Evolutionary conservation across 2,329 filamentous ascomycete genomes (phyloP).

Genomic region (Xylaria sp.): DNA sequence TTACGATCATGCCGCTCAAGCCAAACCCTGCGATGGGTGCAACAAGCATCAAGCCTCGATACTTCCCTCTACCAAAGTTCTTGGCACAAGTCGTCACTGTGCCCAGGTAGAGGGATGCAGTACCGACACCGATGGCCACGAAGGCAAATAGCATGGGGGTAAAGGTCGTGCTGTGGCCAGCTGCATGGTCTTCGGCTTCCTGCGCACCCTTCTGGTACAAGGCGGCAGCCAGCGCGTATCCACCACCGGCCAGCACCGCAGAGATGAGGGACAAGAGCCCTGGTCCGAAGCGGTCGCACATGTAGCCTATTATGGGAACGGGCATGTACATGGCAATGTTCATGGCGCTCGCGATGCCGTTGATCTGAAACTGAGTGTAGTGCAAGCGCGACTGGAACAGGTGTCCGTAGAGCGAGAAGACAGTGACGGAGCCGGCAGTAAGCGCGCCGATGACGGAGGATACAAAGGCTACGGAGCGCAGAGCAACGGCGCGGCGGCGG

Average conservation of each 20-base stretch:
- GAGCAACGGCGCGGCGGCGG: slow-evolving; percentile 43
- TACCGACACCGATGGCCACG: slow-evolving; percentile 82
- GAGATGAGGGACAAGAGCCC: slow-evolving; percentile 79
- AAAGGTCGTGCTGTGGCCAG: slow-evolving; percentile 73
- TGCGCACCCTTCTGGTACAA: slow-evolving; percentile 69
- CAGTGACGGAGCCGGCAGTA: slow-evolving; percentile 90
- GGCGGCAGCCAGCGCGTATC: slow-evolving; percentile 85
- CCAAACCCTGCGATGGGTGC: slow-evolving; percentile 93
- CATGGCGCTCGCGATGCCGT: slow-evolving; percentile 84
- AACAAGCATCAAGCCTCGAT: slow-evolving; percentile 89
- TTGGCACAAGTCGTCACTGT: slow-evolving; percentile 97
- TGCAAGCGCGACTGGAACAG: slow-evolving; percentile 86
- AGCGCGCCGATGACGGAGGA: slow-evolving; percentile 69
- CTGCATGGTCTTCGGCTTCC: slow-evolving; percentile 50
- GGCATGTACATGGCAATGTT: slow-evolving; percentile 91
- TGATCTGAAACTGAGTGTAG: slow-evolving; percentile 93
- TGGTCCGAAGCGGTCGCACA: slow-evolving; percentile 90
- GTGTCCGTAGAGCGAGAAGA: slow-evolving; percentile 93
- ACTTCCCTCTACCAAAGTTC: slow-evolving; percentile 91
- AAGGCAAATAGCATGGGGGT: slow-evolving; percentile 88
- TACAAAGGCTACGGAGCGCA: slow-evolving; percentile 62
- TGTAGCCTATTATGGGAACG: slow-evolving; percentile 88
- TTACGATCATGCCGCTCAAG: slow-evolving; percentile 94
- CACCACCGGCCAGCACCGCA: slow-evolving; percentile 77
- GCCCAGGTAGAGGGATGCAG: slow-evolving; percentile 87